Percentiles rank a stretch among this genome's conserved stretches.
Conservation (phyloP, 2,329 filamentous ascomycete species). For the Zarea fungicola region DNA sequence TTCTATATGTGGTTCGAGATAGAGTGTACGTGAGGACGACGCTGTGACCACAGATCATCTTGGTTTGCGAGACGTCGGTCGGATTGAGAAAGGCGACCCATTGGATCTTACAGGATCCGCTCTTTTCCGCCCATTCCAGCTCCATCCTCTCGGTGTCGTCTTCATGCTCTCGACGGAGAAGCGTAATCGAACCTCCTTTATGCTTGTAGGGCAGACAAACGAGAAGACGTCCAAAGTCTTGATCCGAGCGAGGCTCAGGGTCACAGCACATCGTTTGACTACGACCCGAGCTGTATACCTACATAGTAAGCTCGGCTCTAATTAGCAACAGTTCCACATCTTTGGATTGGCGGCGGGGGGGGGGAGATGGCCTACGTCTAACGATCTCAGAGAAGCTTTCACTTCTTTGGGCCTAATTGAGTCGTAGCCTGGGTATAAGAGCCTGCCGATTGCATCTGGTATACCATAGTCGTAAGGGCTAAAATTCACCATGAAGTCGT, state of each 20-base stretch:
- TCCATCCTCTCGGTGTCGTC: constrained; percentile 2
- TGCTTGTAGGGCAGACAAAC: constrained; percentile 2
- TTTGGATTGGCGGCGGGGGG: background rate
- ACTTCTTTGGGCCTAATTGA: background rate
- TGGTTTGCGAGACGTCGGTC: constrained; percentile 1
- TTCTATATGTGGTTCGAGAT: background rate
- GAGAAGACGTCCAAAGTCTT: background rate
- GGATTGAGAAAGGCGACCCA: constrained; percentile 1
- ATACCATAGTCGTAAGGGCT: background rate
- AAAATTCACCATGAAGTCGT: background rate
- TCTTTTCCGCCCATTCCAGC: background rate
- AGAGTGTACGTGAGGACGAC: constrained; percentile 1
- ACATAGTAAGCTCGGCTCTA: background rate
- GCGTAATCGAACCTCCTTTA: background rate
- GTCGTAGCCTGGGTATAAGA: background rate
- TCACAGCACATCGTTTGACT: background rate
- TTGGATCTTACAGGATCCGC: constrained; percentile 1
- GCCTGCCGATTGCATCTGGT: background rate
- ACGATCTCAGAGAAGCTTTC: background rate
- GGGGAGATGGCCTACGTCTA: background rate
- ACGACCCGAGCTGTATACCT: background rate
- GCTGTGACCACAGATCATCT: constrained; percentile 1
- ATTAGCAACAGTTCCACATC: background rate
- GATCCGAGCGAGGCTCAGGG: background rate
- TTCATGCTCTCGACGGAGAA: constrained; percentile 2